Evolutionary conservation across 192 early-diverging fungal genomes (phyloP).

Genomic region (Backusella liffmaniae): DNA sequence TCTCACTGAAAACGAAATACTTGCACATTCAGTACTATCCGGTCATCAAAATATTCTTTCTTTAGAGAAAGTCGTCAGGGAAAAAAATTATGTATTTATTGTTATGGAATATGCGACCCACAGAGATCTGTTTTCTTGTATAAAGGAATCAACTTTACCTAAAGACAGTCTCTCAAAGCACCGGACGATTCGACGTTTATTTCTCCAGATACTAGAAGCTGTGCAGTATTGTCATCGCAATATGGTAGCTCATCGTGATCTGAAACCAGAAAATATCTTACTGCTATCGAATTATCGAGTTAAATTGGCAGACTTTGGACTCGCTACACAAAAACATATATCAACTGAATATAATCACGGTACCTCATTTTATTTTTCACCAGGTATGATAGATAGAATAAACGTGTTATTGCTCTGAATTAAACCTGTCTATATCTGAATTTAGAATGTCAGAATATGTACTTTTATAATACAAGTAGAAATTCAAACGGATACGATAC

Average conservation of each 20-base stretch:
- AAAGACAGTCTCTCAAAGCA: conserved; percentile 67
- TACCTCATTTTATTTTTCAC: conserved; percentile 56
- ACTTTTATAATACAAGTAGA: conserved; percentile 4
- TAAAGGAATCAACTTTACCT: conserved; percentile 54
- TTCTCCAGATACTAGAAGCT: conserved; percentile 83
- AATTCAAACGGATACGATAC: conserved; percentile 59
- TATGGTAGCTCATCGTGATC: conserved; percentile 74
- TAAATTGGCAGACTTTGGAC: conserved; percentile 94
- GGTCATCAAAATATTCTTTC: conserved; percentile 68
- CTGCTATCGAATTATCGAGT: conserved; percentile 55
- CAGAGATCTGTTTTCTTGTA: conserved; percentile 93
- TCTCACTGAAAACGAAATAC: conserved; percentile 62
- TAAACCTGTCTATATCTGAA: conserved; percentile 6
- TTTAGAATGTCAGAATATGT: conserved; percentile 58
- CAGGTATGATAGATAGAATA: conserved; percentile 39
- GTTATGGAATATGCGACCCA: conserved; percentile 78
- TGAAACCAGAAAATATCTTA: conserved; percentile 84
- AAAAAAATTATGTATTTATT: conserved; percentile 58
- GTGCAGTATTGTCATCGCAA: conserved; percentile 69
- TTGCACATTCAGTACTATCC: conserved; percentile 60
- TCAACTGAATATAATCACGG: conserved; percentile 73
- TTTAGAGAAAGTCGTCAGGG: conserved; percentile 65
- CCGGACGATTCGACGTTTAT: conserved; percentile 70
- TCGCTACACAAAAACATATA: conserved; percentile 69
- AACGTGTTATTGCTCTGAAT: not conserved